phyloP scores from a whole-genome alignment of 2,329 filamentous ascomycete species.

The Hypomyces perniciosus region DNA sequence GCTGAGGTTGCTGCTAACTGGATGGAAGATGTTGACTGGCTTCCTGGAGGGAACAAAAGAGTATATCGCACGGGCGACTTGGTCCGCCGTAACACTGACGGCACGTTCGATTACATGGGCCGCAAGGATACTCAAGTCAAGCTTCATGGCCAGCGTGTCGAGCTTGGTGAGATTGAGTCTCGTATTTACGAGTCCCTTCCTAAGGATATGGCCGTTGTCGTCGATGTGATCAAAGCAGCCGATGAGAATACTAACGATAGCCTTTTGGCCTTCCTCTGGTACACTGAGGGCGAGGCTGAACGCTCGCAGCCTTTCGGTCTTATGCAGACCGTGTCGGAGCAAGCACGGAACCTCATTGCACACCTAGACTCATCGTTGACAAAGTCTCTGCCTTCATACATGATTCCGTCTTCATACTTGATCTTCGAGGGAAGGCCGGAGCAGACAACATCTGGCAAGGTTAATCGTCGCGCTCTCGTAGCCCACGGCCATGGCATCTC shows the following conservation, averaged over 20 bases:
- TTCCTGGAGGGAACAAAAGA: background rate
- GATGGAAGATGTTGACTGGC: constrained; percentile 11
- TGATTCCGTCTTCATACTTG: too few species aligned
- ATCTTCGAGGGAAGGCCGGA: too few species aligned
- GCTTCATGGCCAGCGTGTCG: constrained; percentile 4
- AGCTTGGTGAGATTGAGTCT: constrained; percentile 6
- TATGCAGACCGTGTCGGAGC: background rate
- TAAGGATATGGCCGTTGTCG: background rate
- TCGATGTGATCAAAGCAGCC: background rate
- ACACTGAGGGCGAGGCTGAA: background rate
- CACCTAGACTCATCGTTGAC: too few species aligned
- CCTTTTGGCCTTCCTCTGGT: background rate
- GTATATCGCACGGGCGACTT: constrained; percentile 7
- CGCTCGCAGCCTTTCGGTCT: background rate
- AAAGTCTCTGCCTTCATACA: too few species aligned
- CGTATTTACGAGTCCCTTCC: background rate
- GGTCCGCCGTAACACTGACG: constrained; percentile 1
- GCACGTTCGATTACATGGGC: background rate
- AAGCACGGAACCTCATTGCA: background rate
- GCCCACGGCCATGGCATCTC: background rate
- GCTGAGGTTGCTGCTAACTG: constrained; percentile 3
- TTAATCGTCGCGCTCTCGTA: too few species aligned
- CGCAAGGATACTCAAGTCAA: constrained; percentile 9
- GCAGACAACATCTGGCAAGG: too few species aligned
- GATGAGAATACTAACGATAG: background rate